A percentile compares a stretch with the other conserved stretches of the same genome.
These are phyloP conservation scores for Cercospora sojina DNA, from an alignment of 2,329 filamentous ascomycete genomes.

Conservation along the genomic window DNA sequence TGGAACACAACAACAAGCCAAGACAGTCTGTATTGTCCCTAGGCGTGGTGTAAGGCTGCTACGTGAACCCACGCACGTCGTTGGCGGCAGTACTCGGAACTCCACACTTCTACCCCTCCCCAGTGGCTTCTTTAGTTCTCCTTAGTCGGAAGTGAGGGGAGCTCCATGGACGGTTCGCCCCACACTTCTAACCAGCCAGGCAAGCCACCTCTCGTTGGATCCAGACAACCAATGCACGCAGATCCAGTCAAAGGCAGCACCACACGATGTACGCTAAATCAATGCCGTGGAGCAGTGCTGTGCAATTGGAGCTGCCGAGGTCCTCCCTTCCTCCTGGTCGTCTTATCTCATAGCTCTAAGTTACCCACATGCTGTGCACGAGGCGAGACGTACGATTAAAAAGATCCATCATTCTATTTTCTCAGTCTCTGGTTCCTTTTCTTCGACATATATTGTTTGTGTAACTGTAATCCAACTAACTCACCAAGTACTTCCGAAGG, in stretches of 20 bases:
- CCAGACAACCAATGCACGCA: neutral
- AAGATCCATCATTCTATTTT: neutral
- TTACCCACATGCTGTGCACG: neutral
- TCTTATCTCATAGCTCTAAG: neutral
- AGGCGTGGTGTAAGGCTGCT: neutral
- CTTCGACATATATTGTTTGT: neutral
- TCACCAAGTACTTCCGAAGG: no score
- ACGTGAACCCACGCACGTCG: neutral
- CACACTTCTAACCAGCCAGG: neutral
- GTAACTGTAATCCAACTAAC: neutral
- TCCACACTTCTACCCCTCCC: slow-evolving; percentile 16
- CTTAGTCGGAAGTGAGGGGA: neutral
- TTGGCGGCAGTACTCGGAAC: neutral
- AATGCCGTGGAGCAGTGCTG: neutral
- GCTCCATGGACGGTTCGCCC: slow-evolving; percentile 1
- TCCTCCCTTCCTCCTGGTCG: neutral
- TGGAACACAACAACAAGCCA: neutral
- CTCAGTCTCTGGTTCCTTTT: neutral
- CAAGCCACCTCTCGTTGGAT: neutral
- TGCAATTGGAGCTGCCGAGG: neutral
- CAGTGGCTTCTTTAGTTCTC: slow-evolving; percentile 10
- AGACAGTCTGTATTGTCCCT: neutral
- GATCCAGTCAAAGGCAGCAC: neutral
- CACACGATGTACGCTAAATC: neutral
- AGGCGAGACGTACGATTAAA: neutral